Base-by-base conservation (phyloP, 2,329 filamentous ascomycete genomes). In the Paraconiothyrium sp. region DNA sequence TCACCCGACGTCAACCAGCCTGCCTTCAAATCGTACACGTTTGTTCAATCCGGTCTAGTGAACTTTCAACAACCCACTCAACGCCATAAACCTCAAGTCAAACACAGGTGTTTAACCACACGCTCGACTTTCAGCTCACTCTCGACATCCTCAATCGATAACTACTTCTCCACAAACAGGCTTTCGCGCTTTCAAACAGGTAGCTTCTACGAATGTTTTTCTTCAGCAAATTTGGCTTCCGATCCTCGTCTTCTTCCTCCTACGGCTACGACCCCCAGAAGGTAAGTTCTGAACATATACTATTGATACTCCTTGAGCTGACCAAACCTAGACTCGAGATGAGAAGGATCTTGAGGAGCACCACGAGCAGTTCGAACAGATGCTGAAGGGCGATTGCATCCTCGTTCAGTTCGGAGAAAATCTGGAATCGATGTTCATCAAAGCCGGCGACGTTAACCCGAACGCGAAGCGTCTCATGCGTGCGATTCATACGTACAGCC, bases 381-480 rank as follows among this genome's bases (percentile, higher is more conserved):
- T 30, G 27, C 27, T 30, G 32, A 39, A 35, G n/a, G 32, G 32
- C 6, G 49, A 54, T 5, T 24, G 37, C 51, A 44, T 54, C 24
- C 11, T 43, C 6, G 37, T 54, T 4, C 37, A 54, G 30, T 44
- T 54, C 16, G 51, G 51, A 37, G 39, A n/a, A 16, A 35, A 24
- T 39, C 14, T 7, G 30, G 39, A 27, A n/a, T 20, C n/a, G 3
- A 44, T 14, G 16, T 35, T 6, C 6, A 30, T 54, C 39, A 20
- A 32, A 9, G 10, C 32, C 27, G 4, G 6, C 5, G 35, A 41
- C 1, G 34, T 43, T 20, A 35, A 47, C 11, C 46, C n/a, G n/a
- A 34, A 11, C 20, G 43, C 54, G 13, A 57, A 58, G 30, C 47
- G 41, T 4, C 56, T 58, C n/a, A 13, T 58, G 27, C 27, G 27